A percentile compares a stretch with the other conserved stretches of the same genome.
phyloP scores from a whole-genome alignment of 495 filamentous ascomycete species.

The Coniosporium apollinis region DNA sequence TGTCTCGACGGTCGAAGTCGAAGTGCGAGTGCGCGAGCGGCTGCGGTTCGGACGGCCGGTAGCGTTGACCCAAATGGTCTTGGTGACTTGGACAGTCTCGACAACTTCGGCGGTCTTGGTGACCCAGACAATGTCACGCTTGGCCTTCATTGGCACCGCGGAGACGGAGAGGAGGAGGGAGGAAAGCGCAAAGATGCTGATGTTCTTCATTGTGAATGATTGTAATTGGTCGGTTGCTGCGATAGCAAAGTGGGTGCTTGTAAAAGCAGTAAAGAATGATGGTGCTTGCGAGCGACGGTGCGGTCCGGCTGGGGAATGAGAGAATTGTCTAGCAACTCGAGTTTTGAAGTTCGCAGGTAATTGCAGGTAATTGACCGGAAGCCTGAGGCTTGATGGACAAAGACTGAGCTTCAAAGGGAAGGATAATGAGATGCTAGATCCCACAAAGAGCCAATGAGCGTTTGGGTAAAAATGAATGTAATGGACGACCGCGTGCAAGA shows the following conservation, averaged over 20 bases:
- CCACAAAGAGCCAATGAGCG: background rate
- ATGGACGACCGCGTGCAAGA: constrained; percentile 3
- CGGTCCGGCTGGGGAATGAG: constrained; percentile 5
- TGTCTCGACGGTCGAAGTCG: background rate
- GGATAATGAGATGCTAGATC: constrained; percentile 3
- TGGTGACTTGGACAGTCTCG: constrained; percentile 21
- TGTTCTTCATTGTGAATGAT: constrained; percentile 14
- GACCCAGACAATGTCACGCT: constrained; percentile 23
- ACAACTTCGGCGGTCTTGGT: constrained; percentile 19
- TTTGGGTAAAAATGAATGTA: background rate
- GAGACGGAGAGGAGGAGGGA: constrained; percentile 15
- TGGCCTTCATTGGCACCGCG: constrained; percentile 22
- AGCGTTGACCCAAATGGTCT: constrained; percentile 21
- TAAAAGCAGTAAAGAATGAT: background rate
- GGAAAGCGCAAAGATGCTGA: constrained; percentile 16
- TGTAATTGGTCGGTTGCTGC: background rate
- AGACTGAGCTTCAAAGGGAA: too few relatives aligned
- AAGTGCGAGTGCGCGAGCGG: background rate
- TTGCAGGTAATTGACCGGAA: constrained; percentile 4
- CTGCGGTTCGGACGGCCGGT: background rate
- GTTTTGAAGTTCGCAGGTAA: too few relatives aligned
- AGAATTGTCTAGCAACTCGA: background rate
- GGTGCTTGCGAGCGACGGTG: constrained; percentile 1
- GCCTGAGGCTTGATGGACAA: constrained; percentile 4
- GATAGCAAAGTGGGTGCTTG: background rate